Base-by-base conservation (phyloP, 306 rosid genomes). In the Quercus bicolor region DNA sequence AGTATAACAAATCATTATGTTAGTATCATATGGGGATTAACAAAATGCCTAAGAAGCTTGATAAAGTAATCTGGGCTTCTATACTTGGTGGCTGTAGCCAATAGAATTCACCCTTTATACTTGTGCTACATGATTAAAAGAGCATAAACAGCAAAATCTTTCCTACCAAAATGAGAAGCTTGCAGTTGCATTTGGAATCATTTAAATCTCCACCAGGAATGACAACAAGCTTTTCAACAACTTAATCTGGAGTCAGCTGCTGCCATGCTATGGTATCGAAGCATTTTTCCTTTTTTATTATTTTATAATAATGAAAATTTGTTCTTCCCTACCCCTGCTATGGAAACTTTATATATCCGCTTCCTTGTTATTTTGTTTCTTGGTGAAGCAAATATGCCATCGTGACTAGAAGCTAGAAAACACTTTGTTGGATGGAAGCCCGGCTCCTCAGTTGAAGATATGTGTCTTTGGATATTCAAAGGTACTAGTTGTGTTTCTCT, bases 401-500 rank as follows among this genome's bases (percentile, higher is more conserved):
- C 93, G 98, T 56, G 98, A 92, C 89, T 77, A 92, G 84, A 94
- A 92, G 84, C 85, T 94, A 88, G 98, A 94, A 81, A 94, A 94
- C 89, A 89, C 97, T 62, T 87, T 94, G 87, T 82, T 94, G 83
- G 97, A 94, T 88, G 98, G 98, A 79, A 88, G 91, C 55, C 86
- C 88, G 16, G 96, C 97, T 29, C 90, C 90, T 75, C 91, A 89
- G 52, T 82, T 92, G 86, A 94, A 94, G 83, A 94, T 94, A 82
- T 94, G 97, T 76, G 98, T 91, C 85, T 94, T 94, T 86, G 98
- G 98, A 31, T 92, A 94, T 81, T 92, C 98, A 73, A 92, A 94
- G 93, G 97, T 91, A 87, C 59, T 56, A 16, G 24, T 70, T 20
- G 48, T 81, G 43, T 74, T 76, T 56, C n/a, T 59, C 70, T 72